Percentiles rank a stretch among this genome's conserved stretches.
These are phyloP conservation scores for Fusarium palustre DNA, from an alignment of 2,329 filamentous ascomycete species.

Conservation along the genomic window DNA sequence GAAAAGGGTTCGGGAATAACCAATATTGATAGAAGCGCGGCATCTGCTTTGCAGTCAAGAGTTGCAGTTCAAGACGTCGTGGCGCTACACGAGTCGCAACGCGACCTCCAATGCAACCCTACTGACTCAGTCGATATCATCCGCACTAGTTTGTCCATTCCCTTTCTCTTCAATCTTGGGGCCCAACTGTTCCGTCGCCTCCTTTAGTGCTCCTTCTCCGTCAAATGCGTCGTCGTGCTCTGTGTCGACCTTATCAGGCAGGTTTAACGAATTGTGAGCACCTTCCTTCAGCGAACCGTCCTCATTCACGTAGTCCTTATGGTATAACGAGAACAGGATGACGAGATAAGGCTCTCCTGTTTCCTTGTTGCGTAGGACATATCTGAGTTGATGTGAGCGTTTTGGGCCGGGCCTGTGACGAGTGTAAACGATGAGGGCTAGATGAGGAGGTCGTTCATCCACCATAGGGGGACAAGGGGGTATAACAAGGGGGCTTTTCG, in stretches of 20 bases:
- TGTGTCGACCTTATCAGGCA: slow-evolving; percentile 3
- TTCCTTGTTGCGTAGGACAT: slow-evolving; percentile 84
- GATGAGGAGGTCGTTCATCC: background rate
- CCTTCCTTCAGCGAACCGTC: slow-evolving; percentile 65
- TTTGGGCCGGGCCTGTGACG: slow-evolving; percentile 53
- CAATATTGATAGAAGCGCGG: background rate
- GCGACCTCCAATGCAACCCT: background rate
- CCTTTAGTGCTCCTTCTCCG: slow-evolving; percentile 53
- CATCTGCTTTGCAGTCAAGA: background rate
- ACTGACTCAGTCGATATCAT: slow-evolving; percentile 58
- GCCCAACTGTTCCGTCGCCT: slow-evolving; percentile 54
- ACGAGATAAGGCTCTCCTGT: slow-evolving; percentile 84
- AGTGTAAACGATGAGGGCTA: slow-evolving; percentile 40
- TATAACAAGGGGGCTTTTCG: background rate
- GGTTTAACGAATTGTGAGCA: slow-evolving; percentile 48
- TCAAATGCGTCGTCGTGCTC: slow-evolving; percentile 46
- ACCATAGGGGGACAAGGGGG: background rate
- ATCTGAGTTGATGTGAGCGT: slow-evolving; percentile 88
- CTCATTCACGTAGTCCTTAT: slow-evolving; percentile 73
- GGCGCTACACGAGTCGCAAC: background rate
- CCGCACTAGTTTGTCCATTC: slow-evolving; percentile 48
- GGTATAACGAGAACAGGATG: slow-evolving; percentile 81
- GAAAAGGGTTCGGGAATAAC: background rate
- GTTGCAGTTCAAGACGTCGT: background rate
- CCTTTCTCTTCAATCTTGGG: slow-evolving; percentile 41